Base-by-base conservation (phyloP, 2,329 filamentous ascomycete species). In the Colletotrichum liriopes region DNA sequence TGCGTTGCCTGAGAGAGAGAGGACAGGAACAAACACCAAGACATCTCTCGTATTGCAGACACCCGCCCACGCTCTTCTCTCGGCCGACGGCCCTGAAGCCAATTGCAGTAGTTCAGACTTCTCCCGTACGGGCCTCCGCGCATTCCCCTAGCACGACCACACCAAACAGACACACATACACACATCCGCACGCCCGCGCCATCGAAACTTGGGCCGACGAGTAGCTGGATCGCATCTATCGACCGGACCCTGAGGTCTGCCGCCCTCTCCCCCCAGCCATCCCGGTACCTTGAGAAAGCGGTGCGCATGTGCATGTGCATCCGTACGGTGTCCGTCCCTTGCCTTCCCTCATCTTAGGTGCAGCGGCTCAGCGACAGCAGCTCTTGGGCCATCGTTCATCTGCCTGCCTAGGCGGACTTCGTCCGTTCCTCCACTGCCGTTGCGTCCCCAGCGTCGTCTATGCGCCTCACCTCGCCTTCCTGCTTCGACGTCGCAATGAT, bases 401-500 rank as follows among this genome's bases (percentile, higher is more conserved):
- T 37, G 23, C 23, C 20, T 35, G 32, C 16, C n/a, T 49, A 37
- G 14, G 29, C n/a, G 54, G 41, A 35, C 55, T 58, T 56, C 63
- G 52, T 67, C 68, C 51, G 47, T 61, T 58, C 60, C 66, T 68
- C 54, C 55, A 71, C 64, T 37, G 39, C 65, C 56, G 41, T 45
- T 41, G 35, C 45, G 39, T 68, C 43, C 61, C 67, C 67, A 66
- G 47, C 66, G 62, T 52, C 62, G 71, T 64, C 71, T 63, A 67
- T 68, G 68, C 72, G 59, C 64, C 68, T 64, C 63, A 61, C 66
- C 55, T 71, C 52, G 20, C 16, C 55, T 43, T 47, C 32, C 65
- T 67, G 75, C 43, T 12, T 37, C 41, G 23, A 45, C 55, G 61
- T 73, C 37, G 65, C 52, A 68, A 63, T 47, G 71, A 73, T 75